phyloP scores from a whole-genome alignment of 2,329 filamentous ascomycete species.

The Penicillium paneum region DNA sequence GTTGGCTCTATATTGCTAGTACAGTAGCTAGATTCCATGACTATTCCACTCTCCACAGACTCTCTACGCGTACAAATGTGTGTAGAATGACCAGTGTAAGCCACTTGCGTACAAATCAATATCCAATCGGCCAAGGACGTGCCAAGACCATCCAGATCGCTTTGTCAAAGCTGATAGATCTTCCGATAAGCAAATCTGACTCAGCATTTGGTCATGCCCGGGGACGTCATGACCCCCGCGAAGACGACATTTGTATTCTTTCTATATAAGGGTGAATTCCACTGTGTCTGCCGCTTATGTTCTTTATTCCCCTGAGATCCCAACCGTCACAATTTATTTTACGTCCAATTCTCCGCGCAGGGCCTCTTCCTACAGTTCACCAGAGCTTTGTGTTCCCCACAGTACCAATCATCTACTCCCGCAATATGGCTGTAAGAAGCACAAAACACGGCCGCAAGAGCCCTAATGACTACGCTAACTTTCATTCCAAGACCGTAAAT shows the following conservation, averaged over 20 bases:
- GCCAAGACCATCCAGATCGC: constrained; percentile 5
- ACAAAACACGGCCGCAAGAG: background rate
- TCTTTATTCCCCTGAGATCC: constrained; percentile 22
- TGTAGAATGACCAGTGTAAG: constrained; percentile 11
- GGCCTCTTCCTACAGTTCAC: constrained; percentile 12
- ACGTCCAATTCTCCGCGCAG: constrained; percentile 10
- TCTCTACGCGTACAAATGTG: background rate
- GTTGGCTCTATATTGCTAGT: constrained; percentile 5
- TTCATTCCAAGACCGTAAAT: constrained; percentile 21
- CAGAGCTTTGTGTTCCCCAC: constrained; percentile 22
- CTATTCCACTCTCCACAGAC: background rate
- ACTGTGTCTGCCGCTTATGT: constrained; percentile 21
- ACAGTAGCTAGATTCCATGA: constrained; percentile 11
- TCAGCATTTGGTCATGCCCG: constrained; percentile 18
- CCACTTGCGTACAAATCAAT: background rate
- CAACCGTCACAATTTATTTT: constrained; percentile 21
- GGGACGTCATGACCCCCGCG: constrained; percentile 15
- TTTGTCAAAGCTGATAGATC: constrained; percentile 31
- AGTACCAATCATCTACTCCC: constrained; percentile 13
- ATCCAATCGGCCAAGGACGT: background rate
- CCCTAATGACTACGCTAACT: background rate
- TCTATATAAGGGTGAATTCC: constrained; percentile 3
- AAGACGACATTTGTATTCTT: constrained; percentile 7
- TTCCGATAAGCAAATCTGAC: constrained; percentile 20
- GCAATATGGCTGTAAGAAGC: constrained; percentile 36